A percentile compares a stretch with the other conserved stretches of the same genome.
Evolutionary conservation across 352 stramenopile genomes (phyloP).

Genomic region (Blastocystis sp.): DNA sequence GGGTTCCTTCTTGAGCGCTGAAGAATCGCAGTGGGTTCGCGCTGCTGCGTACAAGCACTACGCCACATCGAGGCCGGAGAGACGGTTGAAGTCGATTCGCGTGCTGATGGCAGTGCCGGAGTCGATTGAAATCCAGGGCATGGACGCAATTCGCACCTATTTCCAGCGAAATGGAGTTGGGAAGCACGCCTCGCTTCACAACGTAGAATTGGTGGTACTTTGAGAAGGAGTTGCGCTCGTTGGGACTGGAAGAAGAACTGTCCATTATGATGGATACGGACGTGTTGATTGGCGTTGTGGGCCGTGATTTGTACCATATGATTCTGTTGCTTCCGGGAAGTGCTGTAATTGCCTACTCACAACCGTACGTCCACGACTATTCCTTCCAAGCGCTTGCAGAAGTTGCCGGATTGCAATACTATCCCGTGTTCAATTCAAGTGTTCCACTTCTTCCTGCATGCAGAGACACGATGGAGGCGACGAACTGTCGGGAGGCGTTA

Average conservation of each 20-base stretch:
- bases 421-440: not conserved
- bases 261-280: conserved; percentile 19
- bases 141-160: conserved; percentile 14
- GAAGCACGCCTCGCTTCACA: not conserved
- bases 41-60: not conserved
- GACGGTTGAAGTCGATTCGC: not conserved
- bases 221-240: not conserved
- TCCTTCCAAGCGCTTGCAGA: not conserved
- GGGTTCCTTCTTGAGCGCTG: not conserved
- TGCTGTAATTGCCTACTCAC: not conserved
- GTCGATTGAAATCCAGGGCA: not conserved
- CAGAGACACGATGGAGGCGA: not conserved
- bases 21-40: not conserved
- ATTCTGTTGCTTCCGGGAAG: not conserved
- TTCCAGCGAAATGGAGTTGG: conserved; percentile 18
- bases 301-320: conserved; percentile 1
- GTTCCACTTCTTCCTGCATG: not conserved
- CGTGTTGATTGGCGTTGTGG: not conserved
- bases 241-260: not conserved
- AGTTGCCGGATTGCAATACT: not conserved
- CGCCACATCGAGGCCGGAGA: not conserved
- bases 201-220: conserved; percentile 53
- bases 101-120: not conserved
- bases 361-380: not conserved
- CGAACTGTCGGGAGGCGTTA: not conserved